Conservation (phyloP, 2,329 filamentous ascomycete genomes). For the Purpureocillium lavendulum region DNA sequence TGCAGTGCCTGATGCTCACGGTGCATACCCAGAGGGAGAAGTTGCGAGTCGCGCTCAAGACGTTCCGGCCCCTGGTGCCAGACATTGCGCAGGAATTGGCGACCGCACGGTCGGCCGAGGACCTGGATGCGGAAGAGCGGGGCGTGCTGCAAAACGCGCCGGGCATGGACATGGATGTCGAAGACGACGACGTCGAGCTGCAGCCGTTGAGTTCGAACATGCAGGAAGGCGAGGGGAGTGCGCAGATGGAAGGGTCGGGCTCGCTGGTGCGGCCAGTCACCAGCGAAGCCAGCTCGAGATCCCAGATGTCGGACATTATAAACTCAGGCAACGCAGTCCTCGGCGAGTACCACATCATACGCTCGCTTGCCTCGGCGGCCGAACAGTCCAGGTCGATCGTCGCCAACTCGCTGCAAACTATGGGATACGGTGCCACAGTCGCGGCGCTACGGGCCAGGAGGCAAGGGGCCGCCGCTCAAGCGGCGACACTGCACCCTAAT, state of each 20-base stretch:
- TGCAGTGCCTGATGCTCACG: constrained; percentile 58
- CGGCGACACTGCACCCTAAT: constrained; percentile 7
- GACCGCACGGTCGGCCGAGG: constrained; percentile 29
- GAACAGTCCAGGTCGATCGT: constrained; percentile 36
- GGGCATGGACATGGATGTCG: constrained; percentile 19
- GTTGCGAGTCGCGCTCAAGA: constrained; percentile 39
- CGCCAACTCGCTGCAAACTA: constrained; percentile 43
- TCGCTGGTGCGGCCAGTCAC: constrained; percentile 15
- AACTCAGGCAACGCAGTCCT: constrained; percentile 47
- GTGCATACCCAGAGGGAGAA: constrained; percentile 53
- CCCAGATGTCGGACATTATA: constrained; percentile 38
- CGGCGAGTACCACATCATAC: constrained; percentile 43
- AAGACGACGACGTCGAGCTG: constrained; percentile 37
- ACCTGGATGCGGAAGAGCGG: constrained; percentile 49
- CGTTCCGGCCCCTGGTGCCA: constrained; percentile 24
- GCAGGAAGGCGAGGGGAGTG: constrained; percentile 14
- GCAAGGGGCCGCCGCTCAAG: constrained; percentile 24
- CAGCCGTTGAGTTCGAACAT: constrained; percentile 19
- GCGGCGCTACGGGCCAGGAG: constrained; percentile 40
- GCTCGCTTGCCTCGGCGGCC: constrained; percentile 39
- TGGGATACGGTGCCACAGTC: constrained; percentile 45
- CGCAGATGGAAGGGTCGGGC: constrained; percentile 17
- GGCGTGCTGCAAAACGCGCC: constrained; percentile 35
- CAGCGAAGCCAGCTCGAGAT: constrained; percentile 21
- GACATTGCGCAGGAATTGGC: constrained; percentile 17